Evolutionary conservation across 2,329 filamentous ascomycete species (phyloP).

Genomic region (Exophiala sp.): DNA sequence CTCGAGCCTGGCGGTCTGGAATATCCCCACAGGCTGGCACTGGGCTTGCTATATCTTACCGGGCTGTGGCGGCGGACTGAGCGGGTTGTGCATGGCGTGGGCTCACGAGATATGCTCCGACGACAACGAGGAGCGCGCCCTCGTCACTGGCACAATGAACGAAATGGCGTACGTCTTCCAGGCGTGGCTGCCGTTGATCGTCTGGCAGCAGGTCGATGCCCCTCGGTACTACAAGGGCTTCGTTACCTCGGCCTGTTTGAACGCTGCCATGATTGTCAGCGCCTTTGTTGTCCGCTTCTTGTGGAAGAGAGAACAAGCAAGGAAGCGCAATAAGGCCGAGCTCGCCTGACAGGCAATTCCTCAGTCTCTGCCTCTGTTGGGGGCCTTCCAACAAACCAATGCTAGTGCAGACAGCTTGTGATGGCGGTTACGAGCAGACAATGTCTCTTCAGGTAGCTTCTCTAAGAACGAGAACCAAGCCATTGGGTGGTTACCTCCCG

Average conservation of each 20-base stretch:
- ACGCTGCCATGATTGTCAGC: conserved; percentile 32
- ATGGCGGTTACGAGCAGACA: too few species aligned
- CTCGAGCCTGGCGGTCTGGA: conserved; percentile 44
- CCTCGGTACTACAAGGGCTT: conserved; percentile 57
- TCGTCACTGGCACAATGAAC: conserved; percentile 63
- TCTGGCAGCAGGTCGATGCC: conserved; percentile 60
- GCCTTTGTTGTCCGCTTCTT: conserved; percentile 43
- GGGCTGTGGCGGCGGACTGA: conserved; percentile 44
- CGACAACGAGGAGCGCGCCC: conserved; percentile 39
- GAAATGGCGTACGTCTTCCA: conserved; percentile 64
- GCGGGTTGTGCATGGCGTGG: conserved; percentile 50
- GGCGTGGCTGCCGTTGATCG: conserved; percentile 55
- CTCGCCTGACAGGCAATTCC: background rate
- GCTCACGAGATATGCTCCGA: conserved; percentile 48
- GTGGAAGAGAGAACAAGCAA: conserved; percentile 39
- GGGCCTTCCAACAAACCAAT: background rate
- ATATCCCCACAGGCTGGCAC: conserved; percentile 51
- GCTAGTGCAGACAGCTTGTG: background rate
- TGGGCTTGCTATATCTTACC: conserved; percentile 58
- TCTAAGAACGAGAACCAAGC: too few species aligned
- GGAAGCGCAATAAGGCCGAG: conserved; percentile 11
- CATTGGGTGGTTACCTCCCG: too few species aligned
- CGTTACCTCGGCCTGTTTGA: conserved; percentile 46
- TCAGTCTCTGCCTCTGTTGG: background rate
- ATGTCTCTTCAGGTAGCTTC: too few species aligned